A percentile compares a stretch with the other conserved stretches of the same genome.
Evolutionary conservation across 1,284 basidiomycete genomes (phyloP).

Genomic region (Phellinidium pouzarii): DNA sequence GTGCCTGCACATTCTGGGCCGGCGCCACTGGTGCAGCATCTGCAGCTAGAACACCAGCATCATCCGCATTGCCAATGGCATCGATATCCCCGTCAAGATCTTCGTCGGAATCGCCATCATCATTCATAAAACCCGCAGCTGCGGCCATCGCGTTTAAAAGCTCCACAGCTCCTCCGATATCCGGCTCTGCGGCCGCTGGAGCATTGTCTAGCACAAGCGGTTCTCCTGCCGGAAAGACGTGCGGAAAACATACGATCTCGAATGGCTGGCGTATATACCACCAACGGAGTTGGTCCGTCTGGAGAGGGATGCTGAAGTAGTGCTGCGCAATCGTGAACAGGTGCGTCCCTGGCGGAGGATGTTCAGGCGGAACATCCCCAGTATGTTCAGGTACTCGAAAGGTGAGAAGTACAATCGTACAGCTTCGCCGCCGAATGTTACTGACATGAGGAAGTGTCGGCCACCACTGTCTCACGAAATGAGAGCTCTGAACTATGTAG

Average conservation of each 20-base stretch:
- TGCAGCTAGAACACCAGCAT: background rate
- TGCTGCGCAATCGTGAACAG: slow-evolving; percentile 64
- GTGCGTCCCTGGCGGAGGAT: slow-evolving; percentile 15
- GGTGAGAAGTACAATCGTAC: slow-evolving; percentile 62
- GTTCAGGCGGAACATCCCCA: background rate
- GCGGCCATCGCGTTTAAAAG: background rate
- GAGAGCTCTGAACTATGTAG: slow-evolving; percentile 40
- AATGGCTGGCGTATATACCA: slow-evolving; percentile 68
- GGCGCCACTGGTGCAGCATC: background rate
- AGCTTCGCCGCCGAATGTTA: slow-evolving; percentile 54
- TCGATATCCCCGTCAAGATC: no score
- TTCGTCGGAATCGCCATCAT: background rate
- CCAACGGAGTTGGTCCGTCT: slow-evolving; percentile 14
- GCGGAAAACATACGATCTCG: slow-evolving; percentile 48
- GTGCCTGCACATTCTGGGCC: background rate
- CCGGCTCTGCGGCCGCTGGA: no score
- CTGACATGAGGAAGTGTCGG: slow-evolving; percentile 41
- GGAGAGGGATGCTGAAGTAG: slow-evolving; percentile 58
- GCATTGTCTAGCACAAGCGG: background rate
- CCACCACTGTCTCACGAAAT: slow-evolving; percentile 76
- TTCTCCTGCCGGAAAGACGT: background rate
- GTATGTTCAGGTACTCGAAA: slow-evolving; percentile 46
- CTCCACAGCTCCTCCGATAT: background rate
- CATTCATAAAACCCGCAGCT: background rate
- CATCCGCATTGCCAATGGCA: no score